Conservation (phyloP, 1,284 basidiomycete genomes). For the Cryptococcus sp. region DNA sequence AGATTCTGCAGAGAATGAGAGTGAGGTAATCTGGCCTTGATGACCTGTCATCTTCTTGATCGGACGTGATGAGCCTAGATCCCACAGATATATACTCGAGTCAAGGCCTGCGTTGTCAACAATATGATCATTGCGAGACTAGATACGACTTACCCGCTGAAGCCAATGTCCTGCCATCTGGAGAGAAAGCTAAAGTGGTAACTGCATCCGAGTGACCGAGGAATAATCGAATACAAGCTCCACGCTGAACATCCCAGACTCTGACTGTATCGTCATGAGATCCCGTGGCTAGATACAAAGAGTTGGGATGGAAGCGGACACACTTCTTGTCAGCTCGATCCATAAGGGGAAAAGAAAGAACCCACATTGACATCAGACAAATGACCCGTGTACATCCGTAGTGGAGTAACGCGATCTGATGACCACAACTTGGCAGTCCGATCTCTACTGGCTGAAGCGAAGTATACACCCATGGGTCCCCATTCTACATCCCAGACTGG, state of each 20-base stretch:
- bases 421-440: slow-evolving; percentile 94
- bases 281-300: slow-evolving; percentile 92
- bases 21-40: slow-evolving; percentile 77
- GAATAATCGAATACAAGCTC: slow-evolving; percentile 89
- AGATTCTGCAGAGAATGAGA: slow-evolving; percentile 89
- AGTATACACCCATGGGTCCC: slow-evolving; percentile 97
- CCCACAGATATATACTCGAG: slow-evolving; percentile 91
- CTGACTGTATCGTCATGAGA: slow-evolving; percentile 94
- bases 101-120: slow-evolving; percentile 65
- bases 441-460: slow-evolving; percentile 91
- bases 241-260: slow-evolving; percentile 97
- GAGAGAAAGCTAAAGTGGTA: slow-evolving; percentile 82
- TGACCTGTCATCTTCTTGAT: slow-evolving; percentile 98
- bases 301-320: slow-evolving; percentile 95
- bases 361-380: slow-evolving; percentile 94
- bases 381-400: slow-evolving; percentile 94
- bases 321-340: slow-evolving; percentile 57
- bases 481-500: slow-evolving; percentile 99
- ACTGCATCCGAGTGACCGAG: slow-evolving; percentile 89
- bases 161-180: slow-evolving; percentile 90
- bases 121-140: not conserved
- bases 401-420: slow-evolving; percentile 79
- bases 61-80: slow-evolving; percentile 82
- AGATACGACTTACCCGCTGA: slow-evolving; percentile 65
- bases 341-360: slow-evolving; percentile 15